Base-by-base conservation (phyloP, 139 green algal species). In the Zygnema circumcarinatum region DNA sequence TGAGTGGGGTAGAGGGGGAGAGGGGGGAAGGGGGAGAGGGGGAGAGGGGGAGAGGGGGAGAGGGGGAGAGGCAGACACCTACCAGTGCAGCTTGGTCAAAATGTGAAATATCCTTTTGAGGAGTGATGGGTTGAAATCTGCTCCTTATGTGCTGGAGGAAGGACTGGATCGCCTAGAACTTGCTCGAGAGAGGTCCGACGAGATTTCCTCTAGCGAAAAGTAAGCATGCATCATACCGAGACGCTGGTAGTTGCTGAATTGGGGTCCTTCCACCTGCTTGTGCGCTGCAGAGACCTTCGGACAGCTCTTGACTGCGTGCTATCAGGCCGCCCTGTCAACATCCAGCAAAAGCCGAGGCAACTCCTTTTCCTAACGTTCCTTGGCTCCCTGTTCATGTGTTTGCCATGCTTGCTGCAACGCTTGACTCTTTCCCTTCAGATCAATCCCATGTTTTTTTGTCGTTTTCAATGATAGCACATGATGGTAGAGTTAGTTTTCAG, bases 271-370 rank as follows among this genome's bases (percentile, higher is more conserved):
- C n/a, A n/a, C n/a, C n/a, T n/a, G n/a, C n/a, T n/a, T n/a, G 87
- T 92, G 89, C 35, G 7, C 16, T 62, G 47, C 47, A 89, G 92
- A 36, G 93, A 96, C 62, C 74, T 96, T 16, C 74, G 94, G 1
- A 40, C 69, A 11, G 94, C 94, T 11, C 83, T 96, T 53, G 93
- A 96, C 79, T 86, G 83, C 16, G 80, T 92, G 31, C 42, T 96
- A n/a, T 88, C 88, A 2, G 92, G 92, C 2, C 16, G 69, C 36
- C 69, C 86, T 0, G 76, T 95, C 1, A 29, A 56, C 2, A 40
- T 75, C 0, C 47, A 42, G 0, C 83, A 85, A 22, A 89, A 72
- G 35, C 91, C 84, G 36, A 92, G 76, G 84, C 89, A 72, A 83
- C 7, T 79, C 16, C 52, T 25, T 84, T 62, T 16, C 16, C 47